Conservation (phyloP, 371 early-diverging fungal genomes). For the Syncephalastrum sp. region DNA sequence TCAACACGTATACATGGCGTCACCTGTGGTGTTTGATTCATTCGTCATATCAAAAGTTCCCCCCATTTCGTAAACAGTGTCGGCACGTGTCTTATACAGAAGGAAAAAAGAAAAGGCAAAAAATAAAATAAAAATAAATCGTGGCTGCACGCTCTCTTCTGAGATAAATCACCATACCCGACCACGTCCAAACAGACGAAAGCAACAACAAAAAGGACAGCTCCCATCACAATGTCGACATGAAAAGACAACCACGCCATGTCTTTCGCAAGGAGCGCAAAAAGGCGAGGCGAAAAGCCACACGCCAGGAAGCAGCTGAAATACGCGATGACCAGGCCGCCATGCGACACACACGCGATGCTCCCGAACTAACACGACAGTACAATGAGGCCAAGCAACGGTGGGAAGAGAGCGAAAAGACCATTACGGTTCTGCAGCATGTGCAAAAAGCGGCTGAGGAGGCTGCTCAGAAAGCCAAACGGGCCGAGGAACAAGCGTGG, state of each 20-base stretch:
- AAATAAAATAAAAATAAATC: too few species aligned
- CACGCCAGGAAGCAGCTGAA: constrained; percentile 11
- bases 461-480: constrained; percentile 13
- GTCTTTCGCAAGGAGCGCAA: constrained; percentile 18
- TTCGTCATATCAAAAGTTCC: too few species aligned
- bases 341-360: constrained; percentile 1
- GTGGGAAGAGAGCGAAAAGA: constrained; percentile 19
- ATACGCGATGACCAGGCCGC: constrained; percentile 6
- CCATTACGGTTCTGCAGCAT: constrained; percentile 1
- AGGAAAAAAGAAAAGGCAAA: too few species aligned
- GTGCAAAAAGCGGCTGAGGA: constrained; percentile 16
- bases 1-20: too few species aligned
- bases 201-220: too few species aligned
- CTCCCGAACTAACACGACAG: constrained; percentile 4
- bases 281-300: constrained; percentile 3
- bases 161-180: too few species aligned
- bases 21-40: too few species aligned
- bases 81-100: too few species aligned
- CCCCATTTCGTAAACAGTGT: too few species aligned
- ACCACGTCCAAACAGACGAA: too few species aligned
- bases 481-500: constrained; percentile 14
- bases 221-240: too few species aligned
- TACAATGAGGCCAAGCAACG: constrained; percentile 11
- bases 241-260: constrained; percentile 10
- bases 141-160: too few species aligned